These are phyloP conservation scores for Trichoderma sp. DNA, from an alignment of 2,329 filamentous ascomycete species.

Conservation along the genomic window DNA sequence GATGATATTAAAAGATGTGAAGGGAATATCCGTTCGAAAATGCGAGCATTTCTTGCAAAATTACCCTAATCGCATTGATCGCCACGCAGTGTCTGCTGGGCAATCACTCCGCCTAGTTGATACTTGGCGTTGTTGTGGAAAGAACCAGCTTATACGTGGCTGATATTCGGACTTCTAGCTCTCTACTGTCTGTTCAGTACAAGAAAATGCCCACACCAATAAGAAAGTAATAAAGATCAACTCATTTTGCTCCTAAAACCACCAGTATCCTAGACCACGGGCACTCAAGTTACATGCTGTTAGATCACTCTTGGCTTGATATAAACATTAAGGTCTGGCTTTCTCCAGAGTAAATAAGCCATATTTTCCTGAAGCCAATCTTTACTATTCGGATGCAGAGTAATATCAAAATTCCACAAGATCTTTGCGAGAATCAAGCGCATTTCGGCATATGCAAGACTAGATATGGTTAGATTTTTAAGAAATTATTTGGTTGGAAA, in stretches of 20 bases:
- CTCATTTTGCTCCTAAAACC: neutral
- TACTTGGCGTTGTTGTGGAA: too few species aligned
- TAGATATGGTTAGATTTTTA: neutral
- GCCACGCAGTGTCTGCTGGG: too few species aligned
- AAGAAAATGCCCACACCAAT: too few species aligned
- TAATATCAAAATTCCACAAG: constrained; percentile 31
- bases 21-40: neutral
- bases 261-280: neutral
- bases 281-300: neutral
- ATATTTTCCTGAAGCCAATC: constrained; percentile 6
- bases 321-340: constrained; percentile 2
- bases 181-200: too few species aligned
- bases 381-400: constrained; percentile 22
- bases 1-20: neutral
- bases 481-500: neutral
- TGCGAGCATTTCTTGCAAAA: neutral
- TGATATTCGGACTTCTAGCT: too few species aligned
- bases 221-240: neutral
- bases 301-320: neutral
- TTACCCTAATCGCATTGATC: neutral
- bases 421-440: constrained; percentile 29
- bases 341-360: constrained; percentile 16
- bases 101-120: too few species aligned
- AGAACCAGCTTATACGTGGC: too few species aligned
- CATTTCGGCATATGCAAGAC: constrained; percentile 34